Percentiles rank a stretch among this genome's conserved stretches.
phyloP scores from a whole-genome alignment of 257 asterid genomes.

The Henckelia pumila region DNA sequence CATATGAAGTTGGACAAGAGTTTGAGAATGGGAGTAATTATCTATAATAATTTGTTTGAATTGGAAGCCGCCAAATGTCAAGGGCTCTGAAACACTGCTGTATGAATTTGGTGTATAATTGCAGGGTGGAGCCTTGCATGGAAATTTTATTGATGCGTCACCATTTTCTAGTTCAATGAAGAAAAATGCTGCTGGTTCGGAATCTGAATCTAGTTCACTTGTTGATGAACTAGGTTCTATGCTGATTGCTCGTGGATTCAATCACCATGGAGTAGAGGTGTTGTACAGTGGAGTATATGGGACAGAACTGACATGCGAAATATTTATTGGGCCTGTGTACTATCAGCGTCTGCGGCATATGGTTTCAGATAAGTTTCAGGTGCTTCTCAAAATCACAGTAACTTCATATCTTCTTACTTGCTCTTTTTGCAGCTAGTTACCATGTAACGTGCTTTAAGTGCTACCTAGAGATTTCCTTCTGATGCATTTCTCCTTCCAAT shows the following conservation, averaged over 20 bases:
- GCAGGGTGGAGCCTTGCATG: conserved; percentile 88
- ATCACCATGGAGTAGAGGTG: conserved; percentile 84
- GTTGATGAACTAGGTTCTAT: conserved; percentile 81
- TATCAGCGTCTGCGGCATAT: conserved; percentile 97
- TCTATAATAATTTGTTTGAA: not conserved
- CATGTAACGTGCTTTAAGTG: too few species aligned
- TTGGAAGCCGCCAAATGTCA: not conserved
- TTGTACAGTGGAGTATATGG: conserved; percentile 92
- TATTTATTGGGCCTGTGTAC: conserved; percentile 95
- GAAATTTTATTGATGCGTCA: conserved; percentile 85
- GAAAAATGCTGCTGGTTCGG: conserved; percentile 36
- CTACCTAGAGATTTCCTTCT: not conserved
- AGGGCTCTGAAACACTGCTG: conserved; percentile 1
- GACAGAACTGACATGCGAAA: conserved; percentile 80
- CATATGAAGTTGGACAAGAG: conserved; percentile 1
- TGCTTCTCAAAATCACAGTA: conserved; percentile 23
- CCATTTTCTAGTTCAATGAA: conserved; percentile 65
- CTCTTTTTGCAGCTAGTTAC: not conserved
- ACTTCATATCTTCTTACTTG: conserved; percentile 4
- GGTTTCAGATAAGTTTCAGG: conserved; percentile 99
- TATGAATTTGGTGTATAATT: conserved; percentile 22
- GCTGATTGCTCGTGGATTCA: conserved; percentile 71
- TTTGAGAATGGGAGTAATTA: not conserved
- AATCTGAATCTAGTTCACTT: conserved; percentile 53
- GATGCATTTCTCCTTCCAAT: too few species aligned